Evolutionary conservation across 225 moss, liverwort and hornwort genomes (phyloP), one percentile per base, ranked within the genome.

Genomic region (Sphagnum tenellum): DNA sequence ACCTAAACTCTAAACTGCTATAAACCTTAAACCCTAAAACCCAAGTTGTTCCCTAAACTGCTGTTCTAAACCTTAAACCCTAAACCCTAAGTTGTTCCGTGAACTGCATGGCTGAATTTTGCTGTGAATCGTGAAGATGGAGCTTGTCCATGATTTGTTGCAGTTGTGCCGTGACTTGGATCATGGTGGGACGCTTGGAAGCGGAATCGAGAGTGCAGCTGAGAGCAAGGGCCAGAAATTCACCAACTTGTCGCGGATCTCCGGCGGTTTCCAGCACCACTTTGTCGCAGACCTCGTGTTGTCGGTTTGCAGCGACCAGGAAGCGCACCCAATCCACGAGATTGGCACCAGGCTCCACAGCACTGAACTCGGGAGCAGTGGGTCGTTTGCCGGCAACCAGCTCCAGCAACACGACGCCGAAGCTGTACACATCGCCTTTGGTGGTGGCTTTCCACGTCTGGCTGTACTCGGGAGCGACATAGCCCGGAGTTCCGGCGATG

Each of bases 371-470:
- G 53, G 82, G 82, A 11, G 78, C 82, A 61, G 75, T 75, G 0
- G 82, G 82, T 5, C 78, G 70, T 46, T 75, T 80, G 62, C 89
- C 86, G 0, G 86, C 76, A 3, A 82, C 66, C 8, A 91, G 84
- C 72, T 91, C 89, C 67, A 91, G 75, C 76, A 89, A 77, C 54
- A 91, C 91, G 11, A 91, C 86, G 3, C 91, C 91, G 29, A 91
- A 91, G 67, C 91, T 89, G 74, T 89, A 91, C 0, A 91, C 89
- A 48, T 91, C 91, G 10, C 91, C 88, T 56, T 91, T 91, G 29
- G 82, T 84, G 47, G 88, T 88, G 44, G 86, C 84, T 58, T 86
- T 73, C 91, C 88, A 88, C 0, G 91, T 88, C 61, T 86, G 81
- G 1, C 88, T 83, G 11, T 91, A 88, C 73, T 91, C 91, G 12